Base-by-base conservation (phyloP, 768 basidiomycete genomes). In the Dioszegia crocea region DNA sequence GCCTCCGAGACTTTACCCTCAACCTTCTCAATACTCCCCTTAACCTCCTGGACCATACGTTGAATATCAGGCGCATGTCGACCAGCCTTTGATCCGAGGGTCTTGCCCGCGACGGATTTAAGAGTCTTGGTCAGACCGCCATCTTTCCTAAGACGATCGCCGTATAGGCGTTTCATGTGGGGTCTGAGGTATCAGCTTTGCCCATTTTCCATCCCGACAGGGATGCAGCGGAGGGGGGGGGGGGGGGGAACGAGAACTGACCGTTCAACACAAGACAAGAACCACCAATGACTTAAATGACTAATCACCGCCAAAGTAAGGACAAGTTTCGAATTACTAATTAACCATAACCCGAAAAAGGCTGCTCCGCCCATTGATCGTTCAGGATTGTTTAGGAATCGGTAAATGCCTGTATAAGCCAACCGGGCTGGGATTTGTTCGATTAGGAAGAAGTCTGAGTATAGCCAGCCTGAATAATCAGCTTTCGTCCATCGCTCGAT, bases 121-220 rank as follows among this genome's bases (percentile, higher is more conserved):
- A 99, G 86, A n/a, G 97, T 93, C 80, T 97, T 96, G 67, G 94
- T 90, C 63, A 98, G 88, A 51, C 96, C 96, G 1, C 93, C 94
- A 59, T 98, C 94, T 77, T 92, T 91, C 63, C 96, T 86, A 12
- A 99, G 80, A 14, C 88, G 86, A 70, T 93, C 85, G 2, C 96
- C 94, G 76, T 99, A 99, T 19, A 98, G 81, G 74, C 90, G 91
- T 61, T 84, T 85, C 96, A 98, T 98, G 78, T 98, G 96, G n/a
- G 96, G 96, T 66, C 94, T 98, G 17, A 5, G 14, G 45, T 19
- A 49, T 40, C 50, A 29, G 14, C 39, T 26, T 24, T 30, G 12
- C 14, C n/a, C 10, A 9, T 11, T 51, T 33, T 16, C 0, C 27
- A 21, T n/a, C n/a, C n/a, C n/a, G n/a, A n/a, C n/a, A n/a, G n/a